Evolutionary conservation across 2,329 filamentous ascomycete genomes (phyloP), one percentile per base, ranked within the genome.

Genomic region (Albifimbria verrucaria): DNA sequence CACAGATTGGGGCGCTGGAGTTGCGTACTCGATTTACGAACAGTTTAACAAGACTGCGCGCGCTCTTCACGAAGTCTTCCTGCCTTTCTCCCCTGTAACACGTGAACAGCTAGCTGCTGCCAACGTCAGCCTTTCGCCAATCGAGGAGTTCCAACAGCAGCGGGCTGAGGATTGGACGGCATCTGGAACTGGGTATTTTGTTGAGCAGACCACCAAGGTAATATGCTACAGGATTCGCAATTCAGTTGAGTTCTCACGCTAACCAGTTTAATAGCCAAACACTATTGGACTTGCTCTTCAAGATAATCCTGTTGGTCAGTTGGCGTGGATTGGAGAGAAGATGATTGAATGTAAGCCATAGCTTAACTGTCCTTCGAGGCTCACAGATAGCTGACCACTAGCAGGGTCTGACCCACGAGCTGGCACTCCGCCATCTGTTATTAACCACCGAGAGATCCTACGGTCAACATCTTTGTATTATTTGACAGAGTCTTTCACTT

Each of bases 311-410:
- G 60, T 77, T 3, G 75, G 74, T 1, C 68, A 75, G 43, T 64
- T 76, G 61, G 68, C 71, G 46, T 76, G 70, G 57, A 64, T 76
- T 0, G 74, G 72, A 1, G 72, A 76, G 55, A 75, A 77, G 47
- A 55, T 59, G 45, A 57, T 64, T 7, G 56, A 56, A 43, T 57
- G 52, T 58, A 50, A 56, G 57, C n/a, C n/a, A 9, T 36, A n/a
- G 28, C n/a, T n/a, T n/a, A 36, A 36, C 10, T 36, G 28, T n/a
- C 10, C 10, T n/a, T 36, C 10, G 28, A n/a, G n/a, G 20, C 9
- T 18, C 15, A n/a, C 15, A 43, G 9, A 21, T 44, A 6, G 18
- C 15, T 21, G 20, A 7, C 4, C 22, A 12, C n/a, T 20, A 5
- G 5, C 18, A 44, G 42, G 42, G 42, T 44, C 42, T 7, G 42